A percentile compares a stretch with the other conserved stretches of the same genome.
Conservation (phyloP, 352 stramenopile species). For the Pythium rishiriense region DNA sequence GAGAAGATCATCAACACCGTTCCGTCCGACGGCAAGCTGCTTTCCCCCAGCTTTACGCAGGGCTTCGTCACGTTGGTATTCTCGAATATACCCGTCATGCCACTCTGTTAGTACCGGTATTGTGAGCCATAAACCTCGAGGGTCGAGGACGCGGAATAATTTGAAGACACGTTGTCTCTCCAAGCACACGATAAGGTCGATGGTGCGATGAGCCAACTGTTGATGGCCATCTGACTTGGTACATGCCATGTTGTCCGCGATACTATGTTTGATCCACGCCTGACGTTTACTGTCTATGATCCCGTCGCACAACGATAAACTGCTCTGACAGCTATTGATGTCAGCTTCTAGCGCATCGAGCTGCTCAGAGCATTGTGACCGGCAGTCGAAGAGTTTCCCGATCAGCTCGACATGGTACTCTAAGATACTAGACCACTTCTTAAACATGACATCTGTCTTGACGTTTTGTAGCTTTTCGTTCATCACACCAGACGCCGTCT, state of each 20-base stretch:
- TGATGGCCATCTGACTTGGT: slow-evolving; percentile 25
- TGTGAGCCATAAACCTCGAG: slow-evolving; percentile 28
- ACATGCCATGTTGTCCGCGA: slow-evolving; percentile 31
- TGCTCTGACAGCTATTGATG: slow-evolving; percentile 18
- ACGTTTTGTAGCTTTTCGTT: slow-evolving; percentile 30
- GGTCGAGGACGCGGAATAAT: slow-evolving; percentile 31
- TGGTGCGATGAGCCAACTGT: slow-evolving; percentile 27
- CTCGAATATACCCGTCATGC: background rate
- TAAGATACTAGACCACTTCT: slow-evolving; percentile 32
- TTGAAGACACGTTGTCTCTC: slow-evolving; percentile 33
- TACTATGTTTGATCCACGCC: slow-evolving; percentile 32
- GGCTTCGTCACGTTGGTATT: background rate
- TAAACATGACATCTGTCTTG: slow-evolving; percentile 43
- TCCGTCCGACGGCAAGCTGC: background rate
- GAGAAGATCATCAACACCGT: slow-evolving; percentile 30
- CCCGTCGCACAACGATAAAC: slow-evolving; percentile 13
- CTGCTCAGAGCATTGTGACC: slow-evolving; percentile 24
- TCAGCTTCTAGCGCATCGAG: slow-evolving; percentile 31
- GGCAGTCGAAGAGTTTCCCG: slow-evolving; percentile 32
- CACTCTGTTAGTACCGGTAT: slow-evolving; percentile 4
- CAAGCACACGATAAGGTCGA: slow-evolving; percentile 24
- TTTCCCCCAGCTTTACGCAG: background rate
- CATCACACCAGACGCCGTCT: slow-evolving; percentile 24
- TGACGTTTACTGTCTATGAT: slow-evolving; percentile 18
- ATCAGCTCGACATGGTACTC: slow-evolving; percentile 37